Percentiles rank a stretch among this genome's conserved stretches.
phyloP scores from a whole-genome alignment of 75 land plant species.

The Cupressus sempervirens region DNA sequence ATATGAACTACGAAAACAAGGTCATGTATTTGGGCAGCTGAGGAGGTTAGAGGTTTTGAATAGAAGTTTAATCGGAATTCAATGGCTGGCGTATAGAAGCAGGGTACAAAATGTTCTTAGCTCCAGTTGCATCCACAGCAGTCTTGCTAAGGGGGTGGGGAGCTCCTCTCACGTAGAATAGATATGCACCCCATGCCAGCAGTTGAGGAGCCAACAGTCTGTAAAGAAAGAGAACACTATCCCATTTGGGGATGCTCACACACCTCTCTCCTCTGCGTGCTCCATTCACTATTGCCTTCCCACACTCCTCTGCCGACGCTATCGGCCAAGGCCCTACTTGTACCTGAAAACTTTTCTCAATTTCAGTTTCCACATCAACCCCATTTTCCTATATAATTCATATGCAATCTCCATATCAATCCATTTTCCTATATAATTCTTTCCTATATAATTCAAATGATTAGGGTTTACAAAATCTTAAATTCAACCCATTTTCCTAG shows the following conservation, averaged over 20 bases:
- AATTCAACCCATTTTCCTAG: too few species aligned
- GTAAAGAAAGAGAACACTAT: conserved; percentile 23
- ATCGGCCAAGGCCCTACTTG: conserved; percentile 51
- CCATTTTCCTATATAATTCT: too few species aligned
- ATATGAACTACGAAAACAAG: too few species aligned
- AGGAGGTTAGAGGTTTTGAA: too few species aligned
- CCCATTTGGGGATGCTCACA: conserved; percentile 61
- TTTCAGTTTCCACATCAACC: too few species aligned
- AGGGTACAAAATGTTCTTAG: conserved; percentile 47
- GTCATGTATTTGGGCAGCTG: too few species aligned
- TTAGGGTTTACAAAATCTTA: too few species aligned
- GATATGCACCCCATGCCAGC: conserved; percentile 36
- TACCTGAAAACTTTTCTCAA: conserved; percentile 25
- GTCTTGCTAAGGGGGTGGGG: conserved; percentile 29
- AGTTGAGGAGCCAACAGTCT: conserved; percentile 58
- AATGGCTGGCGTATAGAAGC: conserved; percentile 19
- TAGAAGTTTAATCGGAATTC: too few species aligned
- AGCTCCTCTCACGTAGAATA: conserved; percentile 23
- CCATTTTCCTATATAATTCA: too few species aligned
- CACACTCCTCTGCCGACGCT: conserved; percentile 31
- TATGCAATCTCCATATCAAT: too few species aligned
- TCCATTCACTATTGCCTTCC: conserved; percentile 49
- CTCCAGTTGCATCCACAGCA: conserved; percentile 44
- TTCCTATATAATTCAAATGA: too few species aligned
- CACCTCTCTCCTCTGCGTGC: conserved; percentile 44